Base-by-base conservation (phyloP, 352 stramenopile species). In the Globisporangium polare region DNA sequence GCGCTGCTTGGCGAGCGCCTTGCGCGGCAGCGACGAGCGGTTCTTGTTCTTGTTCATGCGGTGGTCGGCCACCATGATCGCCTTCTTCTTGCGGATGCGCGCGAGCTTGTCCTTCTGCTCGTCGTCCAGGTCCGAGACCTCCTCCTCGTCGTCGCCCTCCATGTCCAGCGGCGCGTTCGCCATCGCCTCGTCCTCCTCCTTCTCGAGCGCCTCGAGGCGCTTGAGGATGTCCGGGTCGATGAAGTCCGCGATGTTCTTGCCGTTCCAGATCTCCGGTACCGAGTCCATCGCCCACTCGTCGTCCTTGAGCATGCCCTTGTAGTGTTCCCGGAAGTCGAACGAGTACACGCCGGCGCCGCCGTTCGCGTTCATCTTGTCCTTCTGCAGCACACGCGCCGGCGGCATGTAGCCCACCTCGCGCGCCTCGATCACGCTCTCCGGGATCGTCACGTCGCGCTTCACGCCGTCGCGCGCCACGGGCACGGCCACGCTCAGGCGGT, bases 181-280 rank as follows among this genome's bases (percentile, higher is more conserved):
- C 75, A 98, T 86, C 37, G 95, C 78, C 64, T 98, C 93, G 55
- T 99, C 96, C 72, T 99, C 97, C 72, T 99, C 97, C 57, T 92
- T 71, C 78, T 99, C 97, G 49, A 99, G 78, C 41, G 89, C 84
- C 17, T 93, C 90, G 35, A 99, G 86, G 65, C 95, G 96, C 58
- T 93, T 95, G 49, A 98, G 90, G 73, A 99, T 99, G 39, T 99
- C 97, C 9, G 96, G 85, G 70, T 99, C 98, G 52, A 99, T 86
- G 75, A 98, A 99, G 75, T 99, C 98, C 51, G 93, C 89, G 83
- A 99, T 96, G 77, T 99, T 99, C 80, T 99, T 99, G 64, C 98
- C 98, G 75, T 99, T 98, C 80, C 98, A 97, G 73, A 99, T 99
- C 78, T 99, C 94, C 5, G 98, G 98, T 59, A 99, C 98, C 39